Base-by-base conservation (phyloP, 805 yeast genomes). In the Yarrowia keelungensis region DNA sequence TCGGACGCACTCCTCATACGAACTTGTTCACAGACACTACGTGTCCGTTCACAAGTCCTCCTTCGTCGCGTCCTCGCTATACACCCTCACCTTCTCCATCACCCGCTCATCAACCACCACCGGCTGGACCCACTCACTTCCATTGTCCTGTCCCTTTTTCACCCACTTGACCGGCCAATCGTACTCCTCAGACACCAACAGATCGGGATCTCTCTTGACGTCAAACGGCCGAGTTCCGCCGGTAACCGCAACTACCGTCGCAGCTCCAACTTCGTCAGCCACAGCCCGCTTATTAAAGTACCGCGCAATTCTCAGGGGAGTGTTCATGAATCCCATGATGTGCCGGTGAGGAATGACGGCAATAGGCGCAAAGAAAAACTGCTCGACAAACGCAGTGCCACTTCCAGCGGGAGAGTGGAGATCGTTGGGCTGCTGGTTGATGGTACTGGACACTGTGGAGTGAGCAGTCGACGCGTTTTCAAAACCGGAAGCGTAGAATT, bases 151-250 rank as follows among this genome's bases (percentile, higher is more conserved):
- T n/a, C 97, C 97, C 69, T 83, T 84, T 72, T 86, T 83, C 42
- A 91, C 89, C 97, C 98, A 94, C 69, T 84, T 83, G 68, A 43
- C 78, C 14, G 97, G 97, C 98, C 98, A 94, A 72, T 91, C 94
- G 7, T 77, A 74, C 75, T 93, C 97, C 76, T 92, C 97, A 50
- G 81, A 86, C 19, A 76, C 75, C 15, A 84, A 85, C 69, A 80
- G 76, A 36, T 78, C 78, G 16, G 78, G 75, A 69, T 86, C 87
- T 3, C 73, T 73, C 11, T 75, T 69, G 56, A 81, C 77, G 66
- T 76, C 79, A 74, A 86, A 90, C 10, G 86, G 85, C 61, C 96
- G 81, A 4, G 80, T 75, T 51, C 83, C 81, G 41, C 86, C 86
- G 0, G 84, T 76, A 41, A 87, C 83, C 5, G 86, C 82, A 0